phyloP scores from a whole-genome alignment of 2,329 filamentous ascomycete species.

The Lachnellula hyalina region DNA sequence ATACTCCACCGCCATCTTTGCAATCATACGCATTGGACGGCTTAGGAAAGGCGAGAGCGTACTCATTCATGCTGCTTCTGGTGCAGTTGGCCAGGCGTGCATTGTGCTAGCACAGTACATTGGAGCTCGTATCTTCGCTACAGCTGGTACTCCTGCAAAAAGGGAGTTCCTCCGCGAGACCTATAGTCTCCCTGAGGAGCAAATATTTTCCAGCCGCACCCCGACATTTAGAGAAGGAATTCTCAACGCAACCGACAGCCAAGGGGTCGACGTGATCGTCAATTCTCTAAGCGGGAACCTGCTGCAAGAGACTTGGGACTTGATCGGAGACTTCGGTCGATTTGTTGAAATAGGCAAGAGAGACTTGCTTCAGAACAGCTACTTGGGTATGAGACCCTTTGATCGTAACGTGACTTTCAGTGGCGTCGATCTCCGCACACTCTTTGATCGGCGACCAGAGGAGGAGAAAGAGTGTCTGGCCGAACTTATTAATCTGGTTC shows the following conservation, averaged over 20 bases:
- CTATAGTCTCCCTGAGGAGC: not conserved
- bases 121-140: not conserved
- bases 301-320: conserved; percentile 34
- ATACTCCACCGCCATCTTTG: not conserved
- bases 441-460: too few species aligned
- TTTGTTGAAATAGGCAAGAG: conserved; percentile 34
- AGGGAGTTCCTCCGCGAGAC: not conserved
- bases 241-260: not conserved
- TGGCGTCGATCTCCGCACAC: too few species aligned
- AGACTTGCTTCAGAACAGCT: not conserved
- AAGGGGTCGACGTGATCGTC: not conserved
- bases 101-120: not conserved
- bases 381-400: too few species aligned
- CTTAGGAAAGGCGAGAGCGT: not conserved
- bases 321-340: conserved; percentile 26
- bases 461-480: too few species aligned
- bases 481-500: not conserved
- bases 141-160: not conserved
- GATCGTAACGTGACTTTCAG: too few species aligned
- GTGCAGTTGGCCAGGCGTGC: not conserved
- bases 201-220: not conserved
- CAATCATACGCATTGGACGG: not conserved
- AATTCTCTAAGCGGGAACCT: conserved; percentile 15
- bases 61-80: not conserved
- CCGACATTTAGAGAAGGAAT: not conserved